These are phyloP conservation scores for Suhomyces wounanorum DNA, from an alignment of 1,139 yeast genomes.

Conservation along the genomic window DNA sequence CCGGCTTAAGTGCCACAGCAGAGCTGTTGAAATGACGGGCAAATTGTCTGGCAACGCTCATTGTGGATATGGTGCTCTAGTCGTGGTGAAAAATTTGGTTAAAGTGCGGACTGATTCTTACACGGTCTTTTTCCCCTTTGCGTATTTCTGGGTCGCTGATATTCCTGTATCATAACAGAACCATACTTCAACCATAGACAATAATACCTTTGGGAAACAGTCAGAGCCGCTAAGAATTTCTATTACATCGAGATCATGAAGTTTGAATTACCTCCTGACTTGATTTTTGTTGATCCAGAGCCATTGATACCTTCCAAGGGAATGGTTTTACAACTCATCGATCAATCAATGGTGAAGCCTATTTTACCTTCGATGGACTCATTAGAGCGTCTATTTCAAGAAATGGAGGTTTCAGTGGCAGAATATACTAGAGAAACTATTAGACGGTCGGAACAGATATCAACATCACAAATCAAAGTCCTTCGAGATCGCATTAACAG, in stretches of 20 bases:
- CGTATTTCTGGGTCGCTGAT: conserved; percentile 3
- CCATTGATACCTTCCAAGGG: background rate
- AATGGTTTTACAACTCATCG: conserved; percentile 1
- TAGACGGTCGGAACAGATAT: background rate
- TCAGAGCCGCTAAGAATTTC: background rate
- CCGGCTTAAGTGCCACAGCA: conserved; percentile 52
- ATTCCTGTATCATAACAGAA: background rate
- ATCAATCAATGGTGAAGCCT: background rate
- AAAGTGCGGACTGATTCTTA: conserved; percentile 3
- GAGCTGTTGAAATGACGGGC: conserved; percentile 51
- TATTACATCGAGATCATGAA: conserved; percentile 7
- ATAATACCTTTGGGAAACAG: background rate
- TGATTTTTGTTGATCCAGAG: conserved; percentile 11
- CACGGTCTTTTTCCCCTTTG: background rate
- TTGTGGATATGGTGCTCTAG: background rate
- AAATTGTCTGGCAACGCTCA: conserved; percentile 14
- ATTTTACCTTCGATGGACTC: background rate
- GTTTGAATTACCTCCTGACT: conserved; percentile 14
- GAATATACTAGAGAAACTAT: background rate
- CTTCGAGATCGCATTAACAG: background rate
- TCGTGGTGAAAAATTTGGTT: conserved; percentile 7
- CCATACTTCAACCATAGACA: background rate
- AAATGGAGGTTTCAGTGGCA: conserved; percentile 3
- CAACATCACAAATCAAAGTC: background rate
- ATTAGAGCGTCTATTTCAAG: conserved; percentile 4